Conservation (phyloP, 345 rosid genomes). For the Jatropha curcas region DNA sequence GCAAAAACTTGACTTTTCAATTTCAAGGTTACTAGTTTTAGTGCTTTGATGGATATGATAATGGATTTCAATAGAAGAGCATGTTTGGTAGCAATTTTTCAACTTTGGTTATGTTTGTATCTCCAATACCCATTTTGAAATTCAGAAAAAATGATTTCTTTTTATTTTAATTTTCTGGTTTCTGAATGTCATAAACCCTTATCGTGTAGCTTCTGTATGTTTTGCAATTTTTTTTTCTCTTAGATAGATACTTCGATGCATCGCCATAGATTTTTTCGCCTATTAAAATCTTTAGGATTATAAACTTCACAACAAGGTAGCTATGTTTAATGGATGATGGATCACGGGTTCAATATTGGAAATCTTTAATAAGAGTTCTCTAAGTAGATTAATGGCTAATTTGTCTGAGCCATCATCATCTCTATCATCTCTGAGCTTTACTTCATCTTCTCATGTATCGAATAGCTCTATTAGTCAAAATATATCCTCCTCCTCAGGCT, state of each 20-base stretch:
- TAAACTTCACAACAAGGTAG: background rate
- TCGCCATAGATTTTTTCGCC: background rate
- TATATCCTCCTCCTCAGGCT: constrained; percentile 28
- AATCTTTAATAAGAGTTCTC: background rate
- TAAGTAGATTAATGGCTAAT: constrained; percentile 48
- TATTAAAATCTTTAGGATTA: background rate
- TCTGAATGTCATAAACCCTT: background rate
- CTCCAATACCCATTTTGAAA: background rate
- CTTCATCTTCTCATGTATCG: constrained; percentile 61
- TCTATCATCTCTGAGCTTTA: constrained; percentile 71
- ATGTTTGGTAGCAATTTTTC: background rate
- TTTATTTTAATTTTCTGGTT: background rate
- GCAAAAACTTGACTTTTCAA: background rate
- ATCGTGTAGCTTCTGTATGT: background rate
- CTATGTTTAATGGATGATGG: constrained; percentile 12
- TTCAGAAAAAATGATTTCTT: background rate
- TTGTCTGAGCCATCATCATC: constrained; percentile 75
- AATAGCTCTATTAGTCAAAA: constrained; percentile 44
- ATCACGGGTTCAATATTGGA: background rate
- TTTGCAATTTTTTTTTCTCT: background rate
- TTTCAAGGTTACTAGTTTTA: background rate
- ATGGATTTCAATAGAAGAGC: background rate
- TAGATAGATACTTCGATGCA: background rate
- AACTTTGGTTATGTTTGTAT: background rate
- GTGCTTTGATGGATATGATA: background rate